These are phyloP conservation scores for Nepenthes gracilis DNA, from an alignment of 148 eudicot genomes.

Conservation along the genomic window DNA sequence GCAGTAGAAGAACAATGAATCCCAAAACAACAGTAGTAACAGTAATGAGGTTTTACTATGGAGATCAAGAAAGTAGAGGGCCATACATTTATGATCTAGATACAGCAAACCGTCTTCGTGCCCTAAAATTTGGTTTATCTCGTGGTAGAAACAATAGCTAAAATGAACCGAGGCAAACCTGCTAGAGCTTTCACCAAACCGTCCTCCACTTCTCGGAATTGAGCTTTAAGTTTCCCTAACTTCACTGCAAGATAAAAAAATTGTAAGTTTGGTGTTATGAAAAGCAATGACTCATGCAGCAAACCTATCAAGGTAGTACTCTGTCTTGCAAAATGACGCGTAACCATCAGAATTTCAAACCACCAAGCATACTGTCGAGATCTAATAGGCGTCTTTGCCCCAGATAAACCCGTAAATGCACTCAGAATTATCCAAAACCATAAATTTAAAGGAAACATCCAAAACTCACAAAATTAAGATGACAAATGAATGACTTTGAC, in stretches of 20 bases:
- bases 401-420: background rate
- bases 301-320: background rate
- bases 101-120: no score
- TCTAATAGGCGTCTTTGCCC: background rate
- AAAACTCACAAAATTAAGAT: constrained; percentile 2
- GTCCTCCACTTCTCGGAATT: constrained; percentile 63
- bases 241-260: constrained; percentile 25
- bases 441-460: background rate
- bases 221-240: constrained; percentile 59
- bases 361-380: no score
- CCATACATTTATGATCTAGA: no score
- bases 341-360: no score
- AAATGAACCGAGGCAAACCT: constrained; percentile 22
- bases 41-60: no score
- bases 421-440: background rate
- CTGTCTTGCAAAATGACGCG: no score
- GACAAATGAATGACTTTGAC: background rate
- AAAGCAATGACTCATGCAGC: background rate
- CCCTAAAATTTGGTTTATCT: no score
- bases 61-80: background rate
- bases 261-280: background rate
- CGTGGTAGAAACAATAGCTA: no score
- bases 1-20: background rate
- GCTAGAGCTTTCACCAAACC: constrained; percentile 64
- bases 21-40: background rate